Conservation (phyloP, 2,329 filamentous ascomycete genomes). For the Aureobasidium subglaciale region DNA sequence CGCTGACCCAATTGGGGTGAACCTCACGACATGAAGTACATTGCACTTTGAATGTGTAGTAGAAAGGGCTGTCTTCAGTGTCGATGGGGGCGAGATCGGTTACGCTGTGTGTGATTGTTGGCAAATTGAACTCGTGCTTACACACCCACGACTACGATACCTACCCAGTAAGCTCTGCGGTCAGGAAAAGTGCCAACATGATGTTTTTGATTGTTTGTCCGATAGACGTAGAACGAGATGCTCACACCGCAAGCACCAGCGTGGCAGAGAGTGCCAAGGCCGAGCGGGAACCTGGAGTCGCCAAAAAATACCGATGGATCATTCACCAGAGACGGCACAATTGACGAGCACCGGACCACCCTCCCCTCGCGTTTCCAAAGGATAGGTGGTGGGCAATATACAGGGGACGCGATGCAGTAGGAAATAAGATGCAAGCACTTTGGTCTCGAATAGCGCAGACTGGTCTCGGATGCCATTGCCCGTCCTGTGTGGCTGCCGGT, state of each 20-base stretch:
- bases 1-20: constrained; percentile 76
- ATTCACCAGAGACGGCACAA: neutral
- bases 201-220: constrained; percentile 18
- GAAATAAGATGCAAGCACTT: constrained; percentile 54
- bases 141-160: constrained; percentile 18
- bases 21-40: constrained; percentile 95
- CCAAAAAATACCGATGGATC: neutral
- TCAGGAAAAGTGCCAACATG: constrained; percentile 62
- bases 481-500: constrained; percentile 47
- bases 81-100: constrained; percentile 84
- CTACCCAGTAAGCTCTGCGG: constrained; percentile 64
- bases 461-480: constrained; percentile 55
- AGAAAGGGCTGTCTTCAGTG: constrained; percentile 75
- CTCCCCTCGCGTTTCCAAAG: neutral
- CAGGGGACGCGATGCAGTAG: constrained; percentile 12
- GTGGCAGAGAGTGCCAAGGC: constrained; percentile 9
- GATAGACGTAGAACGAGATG: too few species aligned
- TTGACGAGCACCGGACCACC: neutral
- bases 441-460: constrained; percentile 61
- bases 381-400: neutral
- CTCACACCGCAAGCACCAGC: neutral
- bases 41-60: constrained; percentile 96
- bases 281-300: neutral
- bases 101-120: constrained; percentile 53
- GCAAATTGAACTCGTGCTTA: neutral